Conservation (phyloP, 257 asterid genomes). For the Thymus mandschuricus region DNA sequence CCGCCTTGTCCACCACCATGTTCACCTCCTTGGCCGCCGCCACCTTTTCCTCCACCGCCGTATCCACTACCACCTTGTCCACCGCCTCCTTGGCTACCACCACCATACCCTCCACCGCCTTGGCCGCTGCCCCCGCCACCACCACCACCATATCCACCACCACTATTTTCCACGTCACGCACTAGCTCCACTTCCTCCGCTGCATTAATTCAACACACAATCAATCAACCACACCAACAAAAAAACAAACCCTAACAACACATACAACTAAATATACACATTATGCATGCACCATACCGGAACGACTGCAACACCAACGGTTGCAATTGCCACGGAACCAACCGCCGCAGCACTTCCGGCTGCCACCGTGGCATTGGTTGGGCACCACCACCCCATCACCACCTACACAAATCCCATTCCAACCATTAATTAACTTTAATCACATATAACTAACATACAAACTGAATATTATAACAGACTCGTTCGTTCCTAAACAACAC, state of each 20-base stretch:
- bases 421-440: too few relatives aligned
- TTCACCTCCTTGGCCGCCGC: not conserved
- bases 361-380: too few relatives aligned
- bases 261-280: too few relatives aligned
- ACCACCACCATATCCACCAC: not conserved
- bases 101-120: conserved; percentile 8
- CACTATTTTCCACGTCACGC: not conserved
- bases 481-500: too few relatives aligned
- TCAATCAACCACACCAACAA: not conserved
- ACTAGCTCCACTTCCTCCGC: conserved; percentile 22
- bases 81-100: not conserved
- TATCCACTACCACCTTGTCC: conserved; percentile 6
- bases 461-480: too few relatives aligned
- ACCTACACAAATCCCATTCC: too few relatives aligned
- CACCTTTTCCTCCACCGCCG: not conserved
- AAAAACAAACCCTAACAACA: too few relatives aligned
- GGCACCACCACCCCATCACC: too few relatives aligned
- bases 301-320: too few relatives aligned
- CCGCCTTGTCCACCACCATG: conserved; percentile 13
- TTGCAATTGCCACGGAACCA: too few relatives aligned
- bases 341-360: too few relatives aligned
- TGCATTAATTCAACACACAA: not conserved
- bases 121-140: not conserved
- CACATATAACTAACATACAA: not conserved
- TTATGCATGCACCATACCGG: too few relatives aligned